Percentiles rank a stretch among this genome's conserved stretches.
These are phyloP conservation scores for Tranzscheliella williamsii DNA, from an alignment of 1,284 basidiomycete species.

Conservation along the genomic window DNA sequence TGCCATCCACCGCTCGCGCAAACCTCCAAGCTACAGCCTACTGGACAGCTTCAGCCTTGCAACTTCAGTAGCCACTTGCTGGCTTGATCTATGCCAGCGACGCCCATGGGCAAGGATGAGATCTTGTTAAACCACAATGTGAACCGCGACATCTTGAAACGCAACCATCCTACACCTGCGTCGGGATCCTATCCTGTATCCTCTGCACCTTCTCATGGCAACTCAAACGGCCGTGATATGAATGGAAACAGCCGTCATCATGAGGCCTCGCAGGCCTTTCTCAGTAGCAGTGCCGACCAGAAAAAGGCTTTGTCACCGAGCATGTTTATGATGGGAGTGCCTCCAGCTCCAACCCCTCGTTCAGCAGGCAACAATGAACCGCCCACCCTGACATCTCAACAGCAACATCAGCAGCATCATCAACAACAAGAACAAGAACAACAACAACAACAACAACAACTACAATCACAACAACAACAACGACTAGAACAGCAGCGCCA, in stretches of 20 bases:
- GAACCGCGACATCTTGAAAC: background rate
- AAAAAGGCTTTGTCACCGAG: constrained; percentile 14
- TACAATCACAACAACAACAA: too few species aligned
- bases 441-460: too few species aligned
- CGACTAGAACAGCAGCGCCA: too few species aligned
- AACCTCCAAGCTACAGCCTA: too few species aligned
- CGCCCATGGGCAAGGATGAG: background rate
- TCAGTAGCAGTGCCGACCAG: constrained; percentile 1
- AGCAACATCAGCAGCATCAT: too few species aligned
- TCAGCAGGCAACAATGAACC: background rate
- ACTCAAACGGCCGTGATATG: background rate
- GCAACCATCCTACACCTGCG: too few species aligned
- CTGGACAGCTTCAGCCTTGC: too few species aligned
- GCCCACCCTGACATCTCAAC: too few species aligned
- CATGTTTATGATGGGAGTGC: constrained; percentile 38
- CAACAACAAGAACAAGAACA: too few species aligned
- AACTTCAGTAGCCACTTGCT: too few species aligned
- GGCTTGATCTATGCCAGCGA: background rate
- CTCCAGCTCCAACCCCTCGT: constrained; percentile 21
- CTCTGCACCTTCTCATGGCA: background rate
- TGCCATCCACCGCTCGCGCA: too few species aligned
- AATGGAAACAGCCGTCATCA: constrained; percentile 9
- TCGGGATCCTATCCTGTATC: too few species aligned
- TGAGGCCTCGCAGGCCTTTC: constrained; percentile 4
- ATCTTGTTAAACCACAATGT: background rate